Evolutionary conservation across 441 rosid species (phyloP).

Genomic region (Erysimum cheiri): DNA sequence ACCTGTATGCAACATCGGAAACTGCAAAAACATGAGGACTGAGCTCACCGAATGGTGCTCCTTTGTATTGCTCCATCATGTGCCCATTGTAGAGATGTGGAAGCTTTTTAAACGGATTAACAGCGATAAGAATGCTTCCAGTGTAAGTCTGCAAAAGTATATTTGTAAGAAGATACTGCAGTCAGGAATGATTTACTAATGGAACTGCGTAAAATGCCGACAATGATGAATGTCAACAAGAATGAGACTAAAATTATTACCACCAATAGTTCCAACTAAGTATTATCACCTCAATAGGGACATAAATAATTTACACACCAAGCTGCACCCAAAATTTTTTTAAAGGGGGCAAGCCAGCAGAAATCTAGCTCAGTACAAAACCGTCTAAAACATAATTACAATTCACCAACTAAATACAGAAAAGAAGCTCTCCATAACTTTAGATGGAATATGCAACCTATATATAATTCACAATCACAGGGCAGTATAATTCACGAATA

Average conservation of each 20-base stretch:
- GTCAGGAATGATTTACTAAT: conserved; percentile 11
- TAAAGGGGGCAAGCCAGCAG: conserved; percentile 24
- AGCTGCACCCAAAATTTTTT: conserved; percentile 12
- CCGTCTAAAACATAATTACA: conserved; percentile 16
- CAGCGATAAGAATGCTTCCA: conserved; percentile 96
- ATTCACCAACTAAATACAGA: conserved; percentile 14
- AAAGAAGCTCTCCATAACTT: conserved; percentile 6
- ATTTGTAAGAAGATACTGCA: conserved; percentile 18
- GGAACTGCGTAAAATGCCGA: conserved; percentile 4
- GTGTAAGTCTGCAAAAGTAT: conserved; percentile 78
- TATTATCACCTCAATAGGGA: conserved; percentile 18
- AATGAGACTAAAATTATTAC: conserved; percentile 22
- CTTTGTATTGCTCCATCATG: conserved; percentile 99
- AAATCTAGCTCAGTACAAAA: conserved; percentile 24
- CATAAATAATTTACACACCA: conserved; percentile 24
- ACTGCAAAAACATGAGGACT: conserved; percentile 99
- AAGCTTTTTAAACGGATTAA: conserved; percentile 95
- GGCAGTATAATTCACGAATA: neutral
- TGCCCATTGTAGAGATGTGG: conserved; percentile 94
- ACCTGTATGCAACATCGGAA: conserved; percentile 97
- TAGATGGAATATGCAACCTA: conserved; percentile 12
- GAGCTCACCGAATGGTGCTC: conserved; percentile 95
- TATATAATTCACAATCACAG: neutral
- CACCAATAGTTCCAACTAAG: conserved; percentile 17
- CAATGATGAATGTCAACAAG: conserved; percentile 17